A percentile compares a stretch with the other conserved stretches of the same genome.
Evolutionary conservation across 2,329 filamentous ascomycete genomes (phyloP).

Genomic region (Fusarium zealandicum): DNA sequence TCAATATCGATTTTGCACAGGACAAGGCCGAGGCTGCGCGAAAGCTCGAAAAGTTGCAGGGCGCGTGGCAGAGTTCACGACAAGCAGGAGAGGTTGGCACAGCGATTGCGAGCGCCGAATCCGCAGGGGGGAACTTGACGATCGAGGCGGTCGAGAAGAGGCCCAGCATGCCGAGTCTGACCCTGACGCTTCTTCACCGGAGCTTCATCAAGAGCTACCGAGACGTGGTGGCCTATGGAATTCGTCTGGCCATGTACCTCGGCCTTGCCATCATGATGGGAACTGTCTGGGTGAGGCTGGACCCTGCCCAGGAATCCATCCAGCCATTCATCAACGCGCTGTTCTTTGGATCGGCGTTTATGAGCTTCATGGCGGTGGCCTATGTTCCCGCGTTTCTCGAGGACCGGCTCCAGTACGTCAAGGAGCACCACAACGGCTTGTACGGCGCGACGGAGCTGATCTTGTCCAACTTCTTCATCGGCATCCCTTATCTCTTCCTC

Average conservation of each 20-base stretch:
- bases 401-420: conserved; percentile 39
- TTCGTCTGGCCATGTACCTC: conserved; percentile 80
- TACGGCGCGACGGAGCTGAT: conserved; percentile 78
- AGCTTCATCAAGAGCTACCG: conserved; percentile 85
- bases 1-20: conserved; percentile 77
- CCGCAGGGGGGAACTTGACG: conserved; percentile 36
- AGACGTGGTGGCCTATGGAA: conserved; percentile 84
- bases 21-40: conserved; percentile 54
- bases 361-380: conserved; percentile 83
- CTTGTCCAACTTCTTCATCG: conserved; percentile 81
- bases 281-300: conserved; percentile 81
- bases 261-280: conserved; percentile 85
- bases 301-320: conserved; percentile 73
- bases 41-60: conserved; percentile 40
- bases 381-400: conserved; percentile 87
- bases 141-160: conserved; percentile 37
- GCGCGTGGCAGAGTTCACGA: conserved; percentile 37
- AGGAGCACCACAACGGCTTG: conserved; percentile 82
- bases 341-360: conserved; percentile 77
- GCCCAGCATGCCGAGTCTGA: conserved; percentile 59
- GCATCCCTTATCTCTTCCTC: conserved; percentile 80
- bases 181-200: conserved; percentile 74
- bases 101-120: conserved; percentile 40
- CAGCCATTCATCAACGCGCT: conserved; percentile 85
- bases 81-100: conserved; percentile 30